phyloP scores from a whole-genome alignment of 140 eudicot species.

The Flaveria floridana region DNA sequence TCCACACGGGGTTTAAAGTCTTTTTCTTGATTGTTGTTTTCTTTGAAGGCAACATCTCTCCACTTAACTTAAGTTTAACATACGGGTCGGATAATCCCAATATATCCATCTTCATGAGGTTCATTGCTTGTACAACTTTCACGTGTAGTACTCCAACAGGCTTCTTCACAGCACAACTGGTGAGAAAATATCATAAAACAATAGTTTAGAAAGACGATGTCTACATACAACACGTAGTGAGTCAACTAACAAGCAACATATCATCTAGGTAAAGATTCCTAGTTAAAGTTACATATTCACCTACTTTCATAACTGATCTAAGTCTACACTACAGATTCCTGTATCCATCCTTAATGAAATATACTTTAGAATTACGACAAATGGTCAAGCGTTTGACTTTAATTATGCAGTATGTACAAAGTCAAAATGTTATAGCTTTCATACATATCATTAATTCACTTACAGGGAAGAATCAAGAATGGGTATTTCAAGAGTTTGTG shows the following conservation, averaged over 20 bases:
- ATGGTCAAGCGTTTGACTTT: slow-evolving; percentile 9
- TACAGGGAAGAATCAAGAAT: slow-evolving; percentile 80
- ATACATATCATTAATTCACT: slow-evolving; percentile 20
- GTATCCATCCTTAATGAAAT: slow-evolving; percentile 1
- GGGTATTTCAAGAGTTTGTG: slow-evolving; percentile 78
- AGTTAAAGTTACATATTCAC: neutral
- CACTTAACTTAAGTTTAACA: slow-evolving; percentile 73
- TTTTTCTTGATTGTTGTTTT: slow-evolving; percentile 73
- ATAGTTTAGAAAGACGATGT: neutral
- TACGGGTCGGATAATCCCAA: slow-evolving; percentile 92
- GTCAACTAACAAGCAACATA: neutral
- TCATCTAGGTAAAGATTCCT: neutral
- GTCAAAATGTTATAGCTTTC: neutral
- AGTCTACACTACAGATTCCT: slow-evolving; percentile 1
- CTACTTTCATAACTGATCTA: neutral
- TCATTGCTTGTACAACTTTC: slow-evolving; percentile 72
- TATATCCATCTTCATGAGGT: slow-evolving; percentile 88
- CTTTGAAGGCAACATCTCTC: slow-evolving; percentile 70
- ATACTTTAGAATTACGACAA: slow-evolving; percentile 1
- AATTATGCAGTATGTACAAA: neutral
- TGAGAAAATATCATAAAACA: neutral
- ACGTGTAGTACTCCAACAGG: slow-evolving; percentile 95
- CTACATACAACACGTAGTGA: neutral
- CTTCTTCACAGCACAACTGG: slow-evolving; percentile 56
- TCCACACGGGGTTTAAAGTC: slow-evolving; percentile 86